These are phyloP conservation scores for Umbelopsis vinacea DNA, from an alignment of 192 early-diverging fungal species.

Conservation along the genomic window DNA sequence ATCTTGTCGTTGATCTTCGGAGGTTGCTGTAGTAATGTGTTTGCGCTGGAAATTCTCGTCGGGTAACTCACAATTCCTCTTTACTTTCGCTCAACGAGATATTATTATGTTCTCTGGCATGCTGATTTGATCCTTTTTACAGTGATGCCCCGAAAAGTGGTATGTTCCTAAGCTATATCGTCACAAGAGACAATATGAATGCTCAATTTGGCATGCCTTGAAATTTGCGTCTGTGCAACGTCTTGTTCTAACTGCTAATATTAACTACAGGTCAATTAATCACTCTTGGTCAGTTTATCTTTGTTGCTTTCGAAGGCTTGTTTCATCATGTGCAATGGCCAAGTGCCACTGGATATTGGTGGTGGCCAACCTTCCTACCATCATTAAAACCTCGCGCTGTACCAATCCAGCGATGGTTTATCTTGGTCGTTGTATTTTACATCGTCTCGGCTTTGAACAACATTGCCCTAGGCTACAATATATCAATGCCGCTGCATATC, in stretches of 20 bases:
- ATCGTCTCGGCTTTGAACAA: slow-evolving; percentile 83
- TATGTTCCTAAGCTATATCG: slow-evolving; percentile 24
- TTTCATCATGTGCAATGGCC: slow-evolving; percentile 61
- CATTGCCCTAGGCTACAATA: slow-evolving; percentile 74
- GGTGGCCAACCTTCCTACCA: slow-evolving; percentile 43
- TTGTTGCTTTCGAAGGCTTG: slow-evolving; percentile 76
- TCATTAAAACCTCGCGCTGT: slow-evolving; percentile 60
- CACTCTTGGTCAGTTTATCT: slow-evolving; percentile 82
- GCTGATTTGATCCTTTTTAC: slow-evolving; percentile 6
- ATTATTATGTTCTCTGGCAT: neutral
- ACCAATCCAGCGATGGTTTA: slow-evolving; percentile 73
- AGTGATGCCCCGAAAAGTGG: slow-evolving; percentile 64
- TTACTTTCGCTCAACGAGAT: neutral
- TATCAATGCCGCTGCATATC: slow-evolving; percentile 90
- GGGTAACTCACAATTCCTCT: slow-evolving; percentile 44
- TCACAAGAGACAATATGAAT: neutral
- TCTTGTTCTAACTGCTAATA: slow-evolving; percentile 45
- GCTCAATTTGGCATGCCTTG: neutral
- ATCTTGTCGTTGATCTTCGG: slow-evolving; percentile 81
- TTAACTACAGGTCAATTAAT: slow-evolving; percentile 70
- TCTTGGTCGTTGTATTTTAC: slow-evolving; percentile 81
- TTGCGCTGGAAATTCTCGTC: slow-evolving; percentile 81
- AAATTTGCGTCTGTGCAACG: slow-evolving; percentile 26
- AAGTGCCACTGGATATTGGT: slow-evolving; percentile 24
- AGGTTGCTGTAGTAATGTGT: slow-evolving; percentile 89